These are phyloP conservation scores for Fusarium napiforme DNA, from an alignment of 2,329 filamentous ascomycete species.

Conservation along the genomic window DNA sequence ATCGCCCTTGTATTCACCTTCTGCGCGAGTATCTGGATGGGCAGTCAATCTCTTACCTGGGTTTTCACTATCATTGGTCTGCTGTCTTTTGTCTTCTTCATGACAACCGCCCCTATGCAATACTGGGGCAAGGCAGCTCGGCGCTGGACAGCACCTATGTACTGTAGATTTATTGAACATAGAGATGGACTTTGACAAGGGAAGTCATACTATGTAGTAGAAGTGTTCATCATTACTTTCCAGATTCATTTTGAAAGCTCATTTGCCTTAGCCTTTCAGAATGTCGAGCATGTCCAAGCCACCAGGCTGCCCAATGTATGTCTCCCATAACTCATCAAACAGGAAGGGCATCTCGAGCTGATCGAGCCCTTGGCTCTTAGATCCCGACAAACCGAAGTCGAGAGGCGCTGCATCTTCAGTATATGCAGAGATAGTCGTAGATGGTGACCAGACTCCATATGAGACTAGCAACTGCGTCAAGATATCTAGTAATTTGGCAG, in stretches of 20 bases:
- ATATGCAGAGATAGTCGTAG: background rate
- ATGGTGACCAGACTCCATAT: background rate
- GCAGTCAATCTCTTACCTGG: background rate
- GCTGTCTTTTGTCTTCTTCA: background rate
- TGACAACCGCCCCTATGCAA: background rate
- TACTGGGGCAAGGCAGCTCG: background rate
- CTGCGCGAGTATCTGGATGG: background rate
- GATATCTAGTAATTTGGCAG: background rate
- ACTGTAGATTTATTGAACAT: background rate
- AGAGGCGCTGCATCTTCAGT: background rate
- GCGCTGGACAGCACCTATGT: background rate
- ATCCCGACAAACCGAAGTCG: background rate
- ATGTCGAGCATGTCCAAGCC: background rate
- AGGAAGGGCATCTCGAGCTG: background rate
- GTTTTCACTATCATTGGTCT: background rate
- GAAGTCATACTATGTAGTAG: background rate
- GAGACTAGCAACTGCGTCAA: background rate
- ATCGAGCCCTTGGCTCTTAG: accelerated
- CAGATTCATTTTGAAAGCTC: no score
- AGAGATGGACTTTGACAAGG: background rate
- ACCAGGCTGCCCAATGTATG: background rate
- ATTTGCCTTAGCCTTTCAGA: background rate
- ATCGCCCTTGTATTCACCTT: background rate
- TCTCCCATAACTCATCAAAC: background rate
- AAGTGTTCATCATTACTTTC: no score